Evolutionary conservation across 2,329 filamentous ascomycete genomes (phyloP).

Genomic region (Aspergillus luchuensis): DNA sequence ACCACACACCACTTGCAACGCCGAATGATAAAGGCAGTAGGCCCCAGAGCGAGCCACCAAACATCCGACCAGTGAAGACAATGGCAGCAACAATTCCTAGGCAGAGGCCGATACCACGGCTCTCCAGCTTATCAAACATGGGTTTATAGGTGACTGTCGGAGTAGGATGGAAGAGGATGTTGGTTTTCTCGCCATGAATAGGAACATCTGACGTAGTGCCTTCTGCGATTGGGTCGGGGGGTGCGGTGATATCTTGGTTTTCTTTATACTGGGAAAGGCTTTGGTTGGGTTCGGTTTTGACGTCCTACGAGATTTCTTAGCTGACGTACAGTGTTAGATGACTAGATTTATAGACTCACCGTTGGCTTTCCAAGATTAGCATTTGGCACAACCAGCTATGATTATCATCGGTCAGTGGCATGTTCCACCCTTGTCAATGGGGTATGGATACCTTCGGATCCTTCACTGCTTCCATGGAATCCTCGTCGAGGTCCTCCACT

Average conservation of each 20-base stretch:
- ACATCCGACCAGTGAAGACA: conserved; percentile 73
- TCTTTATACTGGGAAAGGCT: conserved; percentile 77
- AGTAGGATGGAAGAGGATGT: conserved; percentile 92
- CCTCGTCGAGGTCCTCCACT: conserved; percentile 77
- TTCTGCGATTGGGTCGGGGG: conserved; percentile 79
- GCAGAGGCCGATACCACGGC: conserved; percentile 70
- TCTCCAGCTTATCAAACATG: conserved; percentile 77
- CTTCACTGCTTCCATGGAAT: conserved; percentile 69
- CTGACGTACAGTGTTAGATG: background rate
- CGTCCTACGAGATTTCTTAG: conserved; percentile 46
- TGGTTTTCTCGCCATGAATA: conserved; percentile 94
- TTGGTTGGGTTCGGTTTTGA: conserved; percentile 71
- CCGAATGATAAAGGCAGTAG: conserved; percentile 73
- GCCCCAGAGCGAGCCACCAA: conserved; percentile 76
- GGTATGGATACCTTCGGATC: conserved; percentile 63
- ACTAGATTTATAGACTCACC: conserved; percentile 40
- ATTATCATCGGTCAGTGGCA: too few relatives aligned
- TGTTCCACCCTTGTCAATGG: too few relatives aligned
- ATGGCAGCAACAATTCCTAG: conserved; percentile 71
- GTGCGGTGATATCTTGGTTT: conserved; percentile 86
- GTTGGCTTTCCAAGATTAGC: conserved; percentile 79
- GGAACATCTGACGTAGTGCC: conserved; percentile 90
- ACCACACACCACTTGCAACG: conserved; percentile 74
- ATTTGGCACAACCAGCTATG: conserved; percentile 79
- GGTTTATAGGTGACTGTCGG: conserved; percentile 87